phyloP scores from a whole-genome alignment of 2,329 filamentous ascomycete genomes.

The Sclerotinia trifoliorum region DNA sequence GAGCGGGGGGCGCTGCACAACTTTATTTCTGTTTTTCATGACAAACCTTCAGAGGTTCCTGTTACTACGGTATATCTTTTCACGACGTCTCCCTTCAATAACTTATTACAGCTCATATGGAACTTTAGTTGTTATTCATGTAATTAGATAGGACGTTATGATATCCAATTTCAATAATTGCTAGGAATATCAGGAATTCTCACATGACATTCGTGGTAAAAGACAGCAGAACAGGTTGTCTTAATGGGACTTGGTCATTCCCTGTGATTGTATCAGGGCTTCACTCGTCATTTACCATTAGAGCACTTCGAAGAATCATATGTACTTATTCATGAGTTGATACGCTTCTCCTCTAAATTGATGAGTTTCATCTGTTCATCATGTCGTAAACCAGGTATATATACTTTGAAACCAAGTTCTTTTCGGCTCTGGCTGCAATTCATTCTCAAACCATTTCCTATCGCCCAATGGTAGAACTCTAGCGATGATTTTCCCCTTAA shows the following conservation, averaged over 20 bases:
- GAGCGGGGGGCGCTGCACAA: conserved; percentile 33
- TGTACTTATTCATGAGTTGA: too few relatives aligned
- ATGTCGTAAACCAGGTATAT: too few relatives aligned
- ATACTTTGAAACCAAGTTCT: too few relatives aligned
- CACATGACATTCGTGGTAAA: background rate
- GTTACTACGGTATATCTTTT: conserved; percentile 32
- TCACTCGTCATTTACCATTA: background rate
- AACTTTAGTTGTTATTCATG: conserved; percentile 37
- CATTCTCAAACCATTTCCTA: conserved; percentile 51
- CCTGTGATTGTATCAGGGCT: background rate
- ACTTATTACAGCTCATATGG: conserved; percentile 35
- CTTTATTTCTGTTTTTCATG: conserved; percentile 27
- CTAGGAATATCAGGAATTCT: conserved; percentile 6
- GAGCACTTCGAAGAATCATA: too few relatives aligned
- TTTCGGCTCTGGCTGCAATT: conserved; percentile 39
- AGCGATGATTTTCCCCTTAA: conserved; percentile 78
- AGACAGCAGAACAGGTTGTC: background rate
- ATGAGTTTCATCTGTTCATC: too few relatives aligned
- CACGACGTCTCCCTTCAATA: conserved; percentile 34
- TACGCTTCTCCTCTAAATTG: too few relatives aligned
- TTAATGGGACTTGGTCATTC: background rate
- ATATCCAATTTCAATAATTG: conserved; percentile 35
- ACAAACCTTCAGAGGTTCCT: conserved; percentile 25
- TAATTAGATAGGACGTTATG: conserved; percentile 42
- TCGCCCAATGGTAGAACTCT: conserved; percentile 53